Base-by-base conservation (phyloP, 2,329 filamentous ascomycete species). In the Cercospora zeina region DNA sequence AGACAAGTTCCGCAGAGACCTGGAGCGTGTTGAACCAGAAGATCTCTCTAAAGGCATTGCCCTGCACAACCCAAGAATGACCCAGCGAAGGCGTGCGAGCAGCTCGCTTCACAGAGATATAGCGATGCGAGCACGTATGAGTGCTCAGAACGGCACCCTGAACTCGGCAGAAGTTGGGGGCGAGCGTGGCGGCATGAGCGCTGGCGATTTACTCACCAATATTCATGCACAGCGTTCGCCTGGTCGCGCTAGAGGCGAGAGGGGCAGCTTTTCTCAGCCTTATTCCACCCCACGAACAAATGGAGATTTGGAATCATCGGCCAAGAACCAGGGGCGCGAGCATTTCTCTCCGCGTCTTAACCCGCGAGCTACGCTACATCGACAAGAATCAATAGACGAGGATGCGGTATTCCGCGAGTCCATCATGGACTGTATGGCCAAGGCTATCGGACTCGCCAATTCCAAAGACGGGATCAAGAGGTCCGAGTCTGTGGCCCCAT, bases 341-440 rank as follows among this genome's bases (percentile, higher is more conserved):
- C 76, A 75, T 1, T 79, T 80, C 62, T 67, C 71, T 67, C 37
- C 69, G 68, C 53, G 68, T 59, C 53, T 74, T 67, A 59, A 68
- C 37, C 72, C 72, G 63, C 75, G 73, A 10, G 74, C 74, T 31
- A 75, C 74, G 2, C 76, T 86, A 49, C 89, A 91, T 69, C 85
- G 89, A 4, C 87, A 93, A 67, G 92, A 97, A 60, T 89, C 90
- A 0, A 79, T 92, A 7, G 91, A 96, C 67, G 95, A 97, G 73
- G 93, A 97, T 70, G 86, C 88, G 51, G 77, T 96, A 6, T 97
- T 99, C 75, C 84, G 96, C 42, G 88, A 91, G 62, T 96, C 92
- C 0, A 91, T 99, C 14, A 79, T 97, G 21, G 91, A 96, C 68
- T 97, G 95, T 73, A 96, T 99, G 79, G 93, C 96, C 77, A 97